Evolutionary conservation across 2,329 filamentous ascomycete species (phyloP), one percentile per base, ranked within the genome.

Genomic region (Tolypocladium ophioglossoides): DNA sequence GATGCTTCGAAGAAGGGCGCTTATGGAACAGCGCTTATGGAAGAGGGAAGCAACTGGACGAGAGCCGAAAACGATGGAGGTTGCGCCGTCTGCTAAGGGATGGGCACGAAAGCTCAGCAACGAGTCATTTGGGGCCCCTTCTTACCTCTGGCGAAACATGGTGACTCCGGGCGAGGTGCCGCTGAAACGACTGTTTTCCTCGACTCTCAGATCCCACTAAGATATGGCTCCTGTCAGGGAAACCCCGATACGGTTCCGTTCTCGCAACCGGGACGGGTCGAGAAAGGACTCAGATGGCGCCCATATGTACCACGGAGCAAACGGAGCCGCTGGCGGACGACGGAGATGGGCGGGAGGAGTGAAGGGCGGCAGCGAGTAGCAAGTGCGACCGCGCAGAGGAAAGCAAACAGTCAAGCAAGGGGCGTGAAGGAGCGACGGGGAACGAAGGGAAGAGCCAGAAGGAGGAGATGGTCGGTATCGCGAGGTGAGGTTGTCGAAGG

Each of bases 121-220:
- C 16, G 24, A 30, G 16, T 14, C 14, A 30, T 9, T 22, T 24
- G 24, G 40, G 41, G 37, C 4, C 22, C 35, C 22, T 35, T 20
- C 52, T 49, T 52, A 57, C 58, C 58, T 56, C 55, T 60, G 58
- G 40, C 57, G 55, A 54, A 60, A 60, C 58, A 60, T 60, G 53
- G 51, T 53, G 55, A 12, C 46, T 44, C 20, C 46, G 35, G 52
- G 37, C 37, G 16, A 34, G 10, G 4, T 14, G 51, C 51, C 51
- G 32, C 7, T 14, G 40, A 32, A n/a, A 32, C 20, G 18, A 34
- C 24, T 20, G 40, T 5, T 37, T 35, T 24, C 11, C 4, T 52
- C 37, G 27, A 32, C 20, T 27, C 22, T 39, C 34, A 18, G 24
- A 46, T 27, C 41, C 24, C 7, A 18, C 24, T 3, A 14, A 24